phyloP scores from a whole-genome alignment of 345 rosid species.

The Tarenaya hassleriana region DNA sequence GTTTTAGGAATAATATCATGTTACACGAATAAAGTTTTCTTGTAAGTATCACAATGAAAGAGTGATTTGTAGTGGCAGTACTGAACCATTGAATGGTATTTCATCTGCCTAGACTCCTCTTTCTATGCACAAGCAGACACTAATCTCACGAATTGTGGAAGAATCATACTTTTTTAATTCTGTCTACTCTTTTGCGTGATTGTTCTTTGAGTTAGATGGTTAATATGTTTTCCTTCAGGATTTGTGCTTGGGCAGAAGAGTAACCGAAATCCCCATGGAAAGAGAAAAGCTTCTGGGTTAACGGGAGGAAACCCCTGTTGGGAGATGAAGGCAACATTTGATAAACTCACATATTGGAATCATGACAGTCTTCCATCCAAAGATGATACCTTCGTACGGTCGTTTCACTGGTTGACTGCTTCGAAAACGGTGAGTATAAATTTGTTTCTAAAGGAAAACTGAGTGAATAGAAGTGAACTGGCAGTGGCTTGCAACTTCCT shows the following conservation, averaged over 20 bases:
- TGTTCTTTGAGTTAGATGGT: no score
- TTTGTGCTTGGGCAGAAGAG: conserved; percentile 62
- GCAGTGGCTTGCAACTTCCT: no score
- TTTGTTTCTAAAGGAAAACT: background rate
- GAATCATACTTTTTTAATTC: conserved; percentile 2
- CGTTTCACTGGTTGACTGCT: conserved; percentile 65
- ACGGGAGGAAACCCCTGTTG: conserved; percentile 40
- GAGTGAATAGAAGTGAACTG: no score
- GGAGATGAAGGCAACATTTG: conserved; percentile 72
- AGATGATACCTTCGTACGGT: conserved; percentile 63
- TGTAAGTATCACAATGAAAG: no score
- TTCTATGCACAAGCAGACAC: no score
- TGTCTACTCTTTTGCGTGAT: background rate
- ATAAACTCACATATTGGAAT: conserved; percentile 80
- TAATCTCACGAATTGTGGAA: background rate
- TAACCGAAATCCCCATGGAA: conserved; percentile 29
- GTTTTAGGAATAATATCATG: background rate
- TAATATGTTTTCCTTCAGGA: conserved; percentile 37
- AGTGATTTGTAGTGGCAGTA: no score
- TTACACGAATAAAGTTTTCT: background rate
- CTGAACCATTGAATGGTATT: no score
- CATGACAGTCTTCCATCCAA: conserved; percentile 69
- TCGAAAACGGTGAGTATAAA: conserved; percentile 62
- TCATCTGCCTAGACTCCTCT: no score
- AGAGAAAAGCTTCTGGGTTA: conserved; percentile 38